Percentiles rank a stretch among this genome's conserved stretches.
phyloP scores from a whole-genome alignment of 352 stramenopile genomes.

The Thalassiosira hispida region DNA sequence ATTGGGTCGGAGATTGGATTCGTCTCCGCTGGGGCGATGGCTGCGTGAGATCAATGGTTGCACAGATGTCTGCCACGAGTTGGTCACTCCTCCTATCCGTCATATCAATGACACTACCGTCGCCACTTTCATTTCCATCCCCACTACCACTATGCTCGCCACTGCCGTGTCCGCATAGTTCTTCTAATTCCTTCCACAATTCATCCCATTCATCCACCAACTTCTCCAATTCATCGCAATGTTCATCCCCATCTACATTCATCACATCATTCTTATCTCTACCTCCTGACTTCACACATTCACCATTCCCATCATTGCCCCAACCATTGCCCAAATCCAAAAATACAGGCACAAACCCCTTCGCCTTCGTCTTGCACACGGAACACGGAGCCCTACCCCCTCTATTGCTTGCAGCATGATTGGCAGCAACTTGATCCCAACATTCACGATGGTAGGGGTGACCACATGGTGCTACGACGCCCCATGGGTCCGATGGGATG shows the following conservation, averaged over 20 bases:
- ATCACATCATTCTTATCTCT: background rate
- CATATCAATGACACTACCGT: background rate
- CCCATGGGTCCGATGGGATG: slow-evolving; percentile 28
- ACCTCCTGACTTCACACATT: background rate
- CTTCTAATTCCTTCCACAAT: slow-evolving; percentile 23
- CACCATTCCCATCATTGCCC: background rate
- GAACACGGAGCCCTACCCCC: slow-evolving; percentile 12
- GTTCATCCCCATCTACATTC: background rate
- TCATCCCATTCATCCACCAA: slow-evolving; percentile 25
- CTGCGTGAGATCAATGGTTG: slow-evolving; percentile 27
- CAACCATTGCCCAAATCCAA: slow-evolving; percentile 17
- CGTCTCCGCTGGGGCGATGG: background rate
- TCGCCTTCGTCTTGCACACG: slow-evolving; percentile 27
- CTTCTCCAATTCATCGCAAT: slow-evolving; percentile 8
- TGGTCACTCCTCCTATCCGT: slow-evolving; percentile 10
- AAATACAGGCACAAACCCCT: slow-evolving; percentile 33
- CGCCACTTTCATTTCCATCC: background rate
- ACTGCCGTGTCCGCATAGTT: background rate
- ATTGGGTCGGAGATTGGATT: background rate
- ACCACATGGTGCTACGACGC: slow-evolving; percentile 22
- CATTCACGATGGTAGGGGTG: slow-evolving; percentile 41
- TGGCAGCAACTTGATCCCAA: slow-evolving; percentile 28
- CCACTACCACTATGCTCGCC: background rate
- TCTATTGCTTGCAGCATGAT: slow-evolving; percentile 4
- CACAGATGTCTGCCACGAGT: slow-evolving; percentile 19